These are phyloP conservation scores for Fusarium sterilihyphosum DNA, from an alignment of 2,329 filamentous ascomycete genomes.

Conservation along the genomic window DNA sequence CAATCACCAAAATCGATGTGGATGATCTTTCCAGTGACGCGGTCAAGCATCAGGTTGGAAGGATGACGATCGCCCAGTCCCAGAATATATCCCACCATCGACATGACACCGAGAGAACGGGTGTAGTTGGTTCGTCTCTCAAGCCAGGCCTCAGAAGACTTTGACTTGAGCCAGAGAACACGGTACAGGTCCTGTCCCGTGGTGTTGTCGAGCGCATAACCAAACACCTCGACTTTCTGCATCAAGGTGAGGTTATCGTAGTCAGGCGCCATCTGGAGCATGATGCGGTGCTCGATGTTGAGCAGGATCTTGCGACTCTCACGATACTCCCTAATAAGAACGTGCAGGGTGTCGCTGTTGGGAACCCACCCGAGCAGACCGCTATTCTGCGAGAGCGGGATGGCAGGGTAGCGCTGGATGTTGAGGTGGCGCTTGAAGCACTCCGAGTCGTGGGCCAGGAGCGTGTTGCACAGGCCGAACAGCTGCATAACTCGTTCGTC, in stretches of 20 bases:
- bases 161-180: constrained; percentile 98
- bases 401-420: constrained; percentile 96
- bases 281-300: constrained; percentile 99
- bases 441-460: constrained; percentile 92
- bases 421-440: constrained; percentile 97
- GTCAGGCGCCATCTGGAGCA: constrained; percentile 99
- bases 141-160: constrained; percentile 97
- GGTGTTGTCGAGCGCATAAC: constrained; percentile 98
- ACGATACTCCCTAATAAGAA: constrained; percentile 95
- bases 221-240: constrained; percentile 99
- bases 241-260: constrained; percentile 98
- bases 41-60: constrained; percentile 97
- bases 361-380: constrained; percentile 96
- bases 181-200: constrained; percentile 98
- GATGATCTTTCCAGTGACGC: constrained; percentile 94
- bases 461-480: constrained; percentile 96
- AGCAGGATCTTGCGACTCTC: constrained; percentile 97
- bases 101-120: constrained; percentile 96
- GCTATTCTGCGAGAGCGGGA: constrained; percentile 95
- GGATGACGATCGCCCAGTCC: constrained; percentile 96
- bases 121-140: constrained; percentile 99
- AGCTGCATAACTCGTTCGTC: constrained; percentile 99
- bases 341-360: constrained; percentile 96
- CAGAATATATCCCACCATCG: constrained; percentile 99
- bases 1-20: constrained; percentile 99